These are phyloP conservation scores for Boletus rubescentipes DNA, from an alignment of 768 basidiomycete genomes.

Conservation along the genomic window DNA sequence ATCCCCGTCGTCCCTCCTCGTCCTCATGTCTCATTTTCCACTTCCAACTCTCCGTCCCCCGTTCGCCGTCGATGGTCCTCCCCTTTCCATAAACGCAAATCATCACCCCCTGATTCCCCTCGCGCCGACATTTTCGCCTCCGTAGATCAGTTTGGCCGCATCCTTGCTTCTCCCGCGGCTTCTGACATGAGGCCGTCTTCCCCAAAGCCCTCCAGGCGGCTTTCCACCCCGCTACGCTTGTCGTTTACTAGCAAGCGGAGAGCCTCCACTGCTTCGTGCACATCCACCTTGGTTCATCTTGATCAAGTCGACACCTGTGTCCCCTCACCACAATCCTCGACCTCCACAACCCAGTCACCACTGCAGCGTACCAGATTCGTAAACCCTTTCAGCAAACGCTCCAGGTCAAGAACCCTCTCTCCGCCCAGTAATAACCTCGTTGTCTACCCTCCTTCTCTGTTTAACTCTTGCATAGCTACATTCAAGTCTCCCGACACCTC, in stretches of 20 bases:
- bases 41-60: neutral
- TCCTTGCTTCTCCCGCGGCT: neutral
- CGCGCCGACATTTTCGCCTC: neutral
- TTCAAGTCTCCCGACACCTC: neutral
- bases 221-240: constrained; percentile 6
- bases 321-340: neutral
- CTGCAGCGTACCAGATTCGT: constrained; percentile 13
- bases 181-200: neutral
- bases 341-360: neutral
- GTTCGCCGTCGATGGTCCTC: neutral
- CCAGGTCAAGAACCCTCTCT: constrained; percentile 18
- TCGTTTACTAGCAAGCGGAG: constrained; percentile 9
- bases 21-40: constrained; percentile 17
- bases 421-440: constrained; percentile 10
- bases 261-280: neutral
- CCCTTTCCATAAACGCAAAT: constrained; percentile 5
- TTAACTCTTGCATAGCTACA: constrained; percentile 5
- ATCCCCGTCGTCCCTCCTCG: neutral
- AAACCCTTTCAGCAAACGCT: constrained; percentile 17
- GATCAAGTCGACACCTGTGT: neutral
- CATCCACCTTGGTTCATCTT: neutral
- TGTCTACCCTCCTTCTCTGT: neutral
- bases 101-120: neutral
- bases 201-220: neutral
- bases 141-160: constrained; percentile 10